Evolutionary conservation across 257 asterid species (phyloP), one percentile per base, ranked within the genome.

Genomic region (Plantago major): DNA sequence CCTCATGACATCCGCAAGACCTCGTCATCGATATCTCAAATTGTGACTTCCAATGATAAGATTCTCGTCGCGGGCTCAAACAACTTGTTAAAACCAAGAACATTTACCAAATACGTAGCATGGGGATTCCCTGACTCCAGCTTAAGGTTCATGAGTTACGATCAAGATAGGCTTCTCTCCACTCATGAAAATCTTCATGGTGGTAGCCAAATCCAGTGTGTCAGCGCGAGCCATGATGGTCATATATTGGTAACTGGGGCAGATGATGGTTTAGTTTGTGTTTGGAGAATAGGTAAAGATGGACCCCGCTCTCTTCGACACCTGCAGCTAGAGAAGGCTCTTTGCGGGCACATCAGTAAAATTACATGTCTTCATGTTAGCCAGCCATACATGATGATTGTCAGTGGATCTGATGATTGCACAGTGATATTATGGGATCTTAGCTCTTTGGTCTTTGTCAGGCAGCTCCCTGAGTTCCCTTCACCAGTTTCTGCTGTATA

Each of bases 101-200:
- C 92, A 2, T 93, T 70, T 50, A 62, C 88, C 64, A 85, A 89
- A 68, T 85, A 78, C 55, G 86, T 89, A 6, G 83, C 99, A 50
- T 93, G 99, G 99, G 97, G 97, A 26, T 93, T 87, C 55, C 97
- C 99, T 3, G 99, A 93, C 74, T 83, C 94, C 59, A 93, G 96
- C 79, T 79, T 89, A 70, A 83, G 99, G 58, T 89, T 85, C 61
- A 71, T 93, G 71, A 80, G 79, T 59, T 83, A 93, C 53, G 97
- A 93, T 72, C 97, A 87, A 73, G 97, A 93, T 67, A 80, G 80
- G 70, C 99, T 89, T 78, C 89, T 93, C 11, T 87, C 95, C 4
- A 89, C 99, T 17, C 99, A 89, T 28, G 97, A 93, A 70, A 89
- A 82, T 80, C 97, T 93, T 48, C 99, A 93, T n/a, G 99, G 95